These are phyloP conservation scores for Tetrapyrgos nigripes DNA, from an alignment of 1,284 basidiomycete species.

Conservation along the genomic window DNA sequence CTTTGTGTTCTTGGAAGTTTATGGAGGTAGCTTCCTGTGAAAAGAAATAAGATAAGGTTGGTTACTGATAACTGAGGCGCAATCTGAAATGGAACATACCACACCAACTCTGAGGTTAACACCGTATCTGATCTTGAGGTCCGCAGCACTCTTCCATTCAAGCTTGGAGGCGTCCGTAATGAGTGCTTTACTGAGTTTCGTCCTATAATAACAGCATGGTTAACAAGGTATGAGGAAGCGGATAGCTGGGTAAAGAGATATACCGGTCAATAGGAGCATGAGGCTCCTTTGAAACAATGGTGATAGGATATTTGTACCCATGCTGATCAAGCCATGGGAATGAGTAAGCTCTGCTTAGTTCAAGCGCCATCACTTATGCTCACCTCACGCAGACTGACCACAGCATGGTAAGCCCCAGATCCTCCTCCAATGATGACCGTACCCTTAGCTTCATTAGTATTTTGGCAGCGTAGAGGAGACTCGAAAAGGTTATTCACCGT, in stretches of 20 bases:
- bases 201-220: slow-evolving; percentile 57
- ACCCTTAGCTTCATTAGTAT: slow-evolving; percentile 46
- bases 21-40: slow-evolving; percentile 69
- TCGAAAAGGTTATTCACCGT: background rate
- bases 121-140: slow-evolving; percentile 83
- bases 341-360: background rate
- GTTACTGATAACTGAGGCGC: background rate
- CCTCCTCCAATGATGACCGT: slow-evolving; percentile 92
- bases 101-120: slow-evolving; percentile 76
- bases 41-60: background rate
- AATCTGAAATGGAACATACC: slow-evolving; percentile 46
- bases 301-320: slow-evolving; percentile 81
- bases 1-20: slow-evolving; percentile 65
- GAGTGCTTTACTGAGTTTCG: slow-evolving; percentile 81
- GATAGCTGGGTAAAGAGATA: slow-evolving; percentile 11
- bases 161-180: slow-evolving; percentile 81
- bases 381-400: slow-evolving; percentile 88
- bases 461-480: background rate
- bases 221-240: slow-evolving; percentile 6
- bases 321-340: slow-evolving; percentile 52
- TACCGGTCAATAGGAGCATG: slow-evolving; percentile 89
- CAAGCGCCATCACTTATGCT: slow-evolving; percentile 17
- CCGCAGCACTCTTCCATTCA: slow-evolving; percentile 75
- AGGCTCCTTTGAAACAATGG: slow-evolving; percentile 80
- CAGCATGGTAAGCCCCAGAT: slow-evolving; percentile 78